Evolutionary conservation across 805 yeast species (phyloP).

Genomic region (Tetrapisispora namnaoensis): DNA sequence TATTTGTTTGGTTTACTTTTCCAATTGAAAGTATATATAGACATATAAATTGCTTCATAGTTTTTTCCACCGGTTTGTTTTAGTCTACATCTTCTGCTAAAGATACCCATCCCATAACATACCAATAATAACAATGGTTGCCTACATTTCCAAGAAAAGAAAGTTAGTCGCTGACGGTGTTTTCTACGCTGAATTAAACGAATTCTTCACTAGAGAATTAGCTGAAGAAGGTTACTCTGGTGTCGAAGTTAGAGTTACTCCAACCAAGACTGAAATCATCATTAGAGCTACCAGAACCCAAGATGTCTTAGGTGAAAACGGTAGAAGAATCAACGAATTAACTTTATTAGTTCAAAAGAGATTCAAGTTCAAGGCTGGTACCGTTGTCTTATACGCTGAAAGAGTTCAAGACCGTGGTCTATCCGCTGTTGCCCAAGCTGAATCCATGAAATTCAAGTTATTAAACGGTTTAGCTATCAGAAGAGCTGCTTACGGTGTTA

Average conservation of each 20-base stretch:
- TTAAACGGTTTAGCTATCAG: constrained; percentile 98
- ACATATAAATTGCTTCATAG: too few species aligned
- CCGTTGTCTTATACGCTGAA: constrained; percentile 94
- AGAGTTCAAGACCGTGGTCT: constrained; percentile 99
- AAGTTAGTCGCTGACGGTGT: constrained; percentile 99
- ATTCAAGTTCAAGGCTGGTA: constrained; percentile 91
- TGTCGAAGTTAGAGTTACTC: constrained; percentile 98
- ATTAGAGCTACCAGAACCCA: constrained; percentile 99
- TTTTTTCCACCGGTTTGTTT: not conserved
- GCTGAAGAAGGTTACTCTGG: constrained; percentile 99
- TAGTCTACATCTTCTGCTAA: not conserved
- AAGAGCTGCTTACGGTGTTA: constrained; percentile 99
- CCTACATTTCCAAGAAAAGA: constrained; percentile 89
- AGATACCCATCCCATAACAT: constrained; percentile 7
- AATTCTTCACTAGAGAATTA: constrained; percentile 99
- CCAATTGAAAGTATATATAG: too few species aligned
- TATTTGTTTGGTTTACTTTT: too few species aligned
- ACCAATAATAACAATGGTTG: constrained; percentile 26
- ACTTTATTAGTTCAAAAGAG: constrained; percentile 97
- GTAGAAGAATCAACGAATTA: constrained; percentile 99
- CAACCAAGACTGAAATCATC: constrained; percentile 95
- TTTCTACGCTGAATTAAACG: constrained; percentile 99
- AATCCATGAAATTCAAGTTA: constrained; percentile 95
- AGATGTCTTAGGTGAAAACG: constrained; percentile 98
- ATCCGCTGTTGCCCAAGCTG: constrained; percentile 99